Percentiles rank a stretch among this genome's conserved stretches.
These are phyloP conservation scores for Thalassiosira profunda DNA, from an alignment of 108 stramenopile species.

Conservation along the genomic window DNA sequence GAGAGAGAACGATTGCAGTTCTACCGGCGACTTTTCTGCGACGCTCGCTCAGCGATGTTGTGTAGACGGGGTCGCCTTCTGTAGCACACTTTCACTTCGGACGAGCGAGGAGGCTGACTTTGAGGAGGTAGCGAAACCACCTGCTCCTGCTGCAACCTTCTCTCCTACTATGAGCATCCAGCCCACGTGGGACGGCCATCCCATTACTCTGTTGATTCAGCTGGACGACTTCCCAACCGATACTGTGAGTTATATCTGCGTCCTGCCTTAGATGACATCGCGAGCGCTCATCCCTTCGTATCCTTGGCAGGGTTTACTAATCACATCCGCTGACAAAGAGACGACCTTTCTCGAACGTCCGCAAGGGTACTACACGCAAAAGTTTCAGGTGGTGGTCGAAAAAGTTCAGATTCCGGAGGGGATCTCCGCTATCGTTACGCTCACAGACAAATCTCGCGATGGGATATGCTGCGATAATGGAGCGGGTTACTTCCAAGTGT, in stretches of 20 bases:
- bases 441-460: constrained; percentile 19
- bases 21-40: not conserved
- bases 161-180: constrained; percentile 9
- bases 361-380: constrained; percentile 16
- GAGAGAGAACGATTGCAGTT: constrained; percentile 22
- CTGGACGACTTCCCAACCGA: constrained; percentile 18
- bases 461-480: constrained; percentile 21
- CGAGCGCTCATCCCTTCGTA: too few species aligned
- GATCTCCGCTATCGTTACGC: not conserved
- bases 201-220: not conserved
- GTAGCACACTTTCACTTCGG: constrained; percentile 19
- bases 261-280: too few species aligned
- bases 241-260: too few species aligned
- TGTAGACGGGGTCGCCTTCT: constrained; percentile 21
- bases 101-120: too few species aligned
- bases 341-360: constrained; percentile 4
- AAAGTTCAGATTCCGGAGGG: constrained; percentile 16
- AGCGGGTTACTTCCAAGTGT: constrained; percentile 15
- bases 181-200: constrained; percentile 15
- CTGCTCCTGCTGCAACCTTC: not conserved
- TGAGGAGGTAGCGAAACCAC: too few species aligned
- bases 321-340: constrained; percentile 1
- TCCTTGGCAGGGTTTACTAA: constrained; percentile 9
- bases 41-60: constrained; percentile 21
- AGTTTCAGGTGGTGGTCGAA: constrained; percentile 4